Conservation (phyloP, 164 flowering plant species). For the Chimonanthus praecox region DNA sequence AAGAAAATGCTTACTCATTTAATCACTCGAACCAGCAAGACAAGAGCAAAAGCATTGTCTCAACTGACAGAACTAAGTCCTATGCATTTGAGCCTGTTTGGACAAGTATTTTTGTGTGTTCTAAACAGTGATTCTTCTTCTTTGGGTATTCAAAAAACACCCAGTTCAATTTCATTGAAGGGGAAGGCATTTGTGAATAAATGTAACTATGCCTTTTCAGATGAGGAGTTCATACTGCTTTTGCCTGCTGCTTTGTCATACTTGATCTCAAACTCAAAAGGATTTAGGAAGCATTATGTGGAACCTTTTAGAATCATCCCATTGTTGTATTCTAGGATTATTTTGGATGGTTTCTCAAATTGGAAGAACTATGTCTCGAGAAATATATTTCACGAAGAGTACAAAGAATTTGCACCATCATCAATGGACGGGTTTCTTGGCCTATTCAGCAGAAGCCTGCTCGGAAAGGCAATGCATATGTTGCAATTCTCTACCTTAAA, state of each 20-base stretch:
- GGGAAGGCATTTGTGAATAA: conserved; percentile 11
- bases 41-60: conserved; percentile 50
- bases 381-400: conserved; percentile 41
- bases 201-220: conserved; percentile 25
- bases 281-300: conserved; percentile 30
- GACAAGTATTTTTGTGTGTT: conserved; percentile 31
- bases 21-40: conserved; percentile 31
- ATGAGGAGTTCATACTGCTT: conserved; percentile 61
- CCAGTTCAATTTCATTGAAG: conserved; percentile 1
- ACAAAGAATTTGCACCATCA: conserved; percentile 28
- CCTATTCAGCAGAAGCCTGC: conserved; percentile 44
- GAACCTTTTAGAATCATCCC: conserved; percentile 26
- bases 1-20: conserved; percentile 48
- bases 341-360: conserved; percentile 46
- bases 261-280: conserved; percentile 31
- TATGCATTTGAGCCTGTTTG: conserved; percentile 59
- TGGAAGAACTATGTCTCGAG: conserved; percentile 63
- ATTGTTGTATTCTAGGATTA: conserved; percentile 47
- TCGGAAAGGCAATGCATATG: conserved; percentile 58
- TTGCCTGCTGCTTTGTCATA: conserved; percentile 62
- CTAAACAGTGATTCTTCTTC: conserved; percentile 14
- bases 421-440: conserved; percentile 46
- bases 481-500: conserved; percentile 35
- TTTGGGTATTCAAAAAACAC: not conserved
- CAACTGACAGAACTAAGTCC: conserved; percentile 55